Base-by-base conservation (phyloP, 164 flowering plant species). In the Euptelea pleiosperma region DNA sequence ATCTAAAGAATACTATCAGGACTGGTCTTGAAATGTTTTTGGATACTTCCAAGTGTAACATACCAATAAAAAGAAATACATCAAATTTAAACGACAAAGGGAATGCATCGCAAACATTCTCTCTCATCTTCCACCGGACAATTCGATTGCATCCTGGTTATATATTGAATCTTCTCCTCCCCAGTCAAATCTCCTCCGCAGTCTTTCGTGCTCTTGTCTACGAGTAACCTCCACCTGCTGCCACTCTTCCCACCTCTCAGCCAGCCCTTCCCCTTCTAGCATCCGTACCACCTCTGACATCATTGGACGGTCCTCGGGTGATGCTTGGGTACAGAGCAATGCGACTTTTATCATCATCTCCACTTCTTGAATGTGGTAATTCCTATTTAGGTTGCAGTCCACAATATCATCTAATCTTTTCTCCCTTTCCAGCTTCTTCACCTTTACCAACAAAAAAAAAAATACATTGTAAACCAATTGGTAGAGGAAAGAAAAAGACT, bases 211-310 rank as follows among this genome's bases (percentile, higher is more conserved):
- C 42, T 86, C 86, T 35, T 79, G 85, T 60, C 86, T 70, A 5
- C 86, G 82, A 28, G 64, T 76, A 19, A 80, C 80, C 63, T 81
- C 90, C 24, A 76, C 73, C 18, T 76, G 60, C 71, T 82, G 84
- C 94, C 94, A 84, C 57, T 79, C 88, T 60, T 82, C 88, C 94
- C 90, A 84, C 57, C 85, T 74, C 75, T 82, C 86, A 7, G 87
- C 83, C 26, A 86, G 76, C 9, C 90, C 94, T 51, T 87, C 95
- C 6, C 91, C 95, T 72, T 87, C 95, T 16, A 87, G 72, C 95
- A 87, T 87, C 50, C 91, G 58, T 1, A 87, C 91, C 12, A 87
- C 91, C 60, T 83, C 91, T 16, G 91, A 85, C 95, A 87, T 85
- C 14, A 72, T 74, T 24, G 95, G 95, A 6, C 95, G 83, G 12